These are phyloP conservation scores for Scheffersomyces insectosa DNA, from an alignment of 1,139 yeast species.

Conservation along the genomic window DNA sequence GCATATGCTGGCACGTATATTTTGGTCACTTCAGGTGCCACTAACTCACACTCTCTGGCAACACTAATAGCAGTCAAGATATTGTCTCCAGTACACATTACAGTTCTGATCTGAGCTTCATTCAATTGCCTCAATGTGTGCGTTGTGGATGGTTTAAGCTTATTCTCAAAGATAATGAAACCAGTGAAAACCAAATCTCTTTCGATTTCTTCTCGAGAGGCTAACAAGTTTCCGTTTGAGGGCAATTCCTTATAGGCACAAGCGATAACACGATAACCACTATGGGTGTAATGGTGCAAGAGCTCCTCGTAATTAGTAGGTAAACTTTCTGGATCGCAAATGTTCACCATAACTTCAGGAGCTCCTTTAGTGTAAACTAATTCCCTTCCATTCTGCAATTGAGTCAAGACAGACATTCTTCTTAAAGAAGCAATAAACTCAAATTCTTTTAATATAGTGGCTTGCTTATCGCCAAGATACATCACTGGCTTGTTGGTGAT, in stretches of 20 bases:
- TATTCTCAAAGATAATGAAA: slow-evolving; percentile 89
- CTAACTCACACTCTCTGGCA: slow-evolving; percentile 76
- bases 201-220: slow-evolving; percentile 66
- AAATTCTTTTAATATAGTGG: slow-evolving; percentile 67
- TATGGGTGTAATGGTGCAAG: slow-evolving; percentile 82
- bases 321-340: slow-evolving; percentile 68
- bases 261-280: slow-evolving; percentile 93
- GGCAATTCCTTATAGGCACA: slow-evolving; percentile 68
- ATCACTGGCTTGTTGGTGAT: slow-evolving; percentile 28
- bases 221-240: slow-evolving; percentile 17
- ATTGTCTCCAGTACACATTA: slow-evolving; percentile 98
- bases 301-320: slow-evolving; percentile 76
- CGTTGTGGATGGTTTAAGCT: slow-evolving; percentile 69
- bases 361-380: slow-evolving; percentile 88
- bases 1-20: slow-evolving; percentile 71
- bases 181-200: slow-evolving; percentile 72
- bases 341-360: slow-evolving; percentile 87
- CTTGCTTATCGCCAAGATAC: slow-evolving; percentile 29
- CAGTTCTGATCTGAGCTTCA: slow-evolving; percentile 72
- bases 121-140: slow-evolving; percentile 59
- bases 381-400: slow-evolving; percentile 25
- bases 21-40: slow-evolving; percentile 41
- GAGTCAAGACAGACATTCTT: slow-evolving; percentile 78
- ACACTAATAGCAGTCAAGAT: slow-evolving; percentile 93
- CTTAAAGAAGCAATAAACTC: slow-evolving; percentile 85